phyloP scores from a whole-genome alignment of 331 rosid genomes.

The Ulmus americana region DNA sequence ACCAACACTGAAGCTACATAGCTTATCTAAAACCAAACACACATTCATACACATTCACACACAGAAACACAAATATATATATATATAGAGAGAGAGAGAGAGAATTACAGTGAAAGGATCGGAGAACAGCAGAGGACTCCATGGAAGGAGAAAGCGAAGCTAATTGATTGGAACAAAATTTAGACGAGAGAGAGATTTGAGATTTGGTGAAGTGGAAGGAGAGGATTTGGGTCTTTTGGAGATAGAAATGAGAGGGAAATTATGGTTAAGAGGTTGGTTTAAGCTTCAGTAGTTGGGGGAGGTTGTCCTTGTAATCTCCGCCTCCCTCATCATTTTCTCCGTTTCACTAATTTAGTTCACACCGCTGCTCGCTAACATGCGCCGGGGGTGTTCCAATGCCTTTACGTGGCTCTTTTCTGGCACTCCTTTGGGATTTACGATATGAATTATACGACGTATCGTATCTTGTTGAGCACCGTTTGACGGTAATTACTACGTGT shows the following conservation, averaged over 20 bases:
- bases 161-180: slow-evolving; percentile 8
- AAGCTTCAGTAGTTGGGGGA: slow-evolving; percentile 25
- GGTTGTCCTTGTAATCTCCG: slow-evolving; percentile 63
- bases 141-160: slow-evolving; percentile 33
- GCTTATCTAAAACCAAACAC: slow-evolving; percentile 1
- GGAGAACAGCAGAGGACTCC: slow-evolving; percentile 68
- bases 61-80: background rate
- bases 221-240: background rate
- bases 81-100: slow-evolving; percentile 20
- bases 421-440: background rate
- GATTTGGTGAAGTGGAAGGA: slow-evolving; percentile 22
- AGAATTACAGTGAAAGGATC: slow-evolving; percentile 64
- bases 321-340: slow-evolving; percentile 55
- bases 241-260: background rate
- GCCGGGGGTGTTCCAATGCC: slow-evolving; percentile 17
- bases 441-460: background rate
- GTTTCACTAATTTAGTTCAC: slow-evolving; percentile 15
- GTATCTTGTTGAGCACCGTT: background rate
- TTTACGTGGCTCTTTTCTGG: slow-evolving; percentile 13
- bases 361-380: slow-evolving; percentile 35
- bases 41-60: background rate
- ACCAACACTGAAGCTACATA: background rate
- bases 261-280: slow-evolving; percentile 16
- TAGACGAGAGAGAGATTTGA: slow-evolving; percentile 4
- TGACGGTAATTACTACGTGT: too few species aligned